phyloP scores from a whole-genome alignment of 192 early-diverging fungal genomes.

The Coemansia sp. region DNA sequence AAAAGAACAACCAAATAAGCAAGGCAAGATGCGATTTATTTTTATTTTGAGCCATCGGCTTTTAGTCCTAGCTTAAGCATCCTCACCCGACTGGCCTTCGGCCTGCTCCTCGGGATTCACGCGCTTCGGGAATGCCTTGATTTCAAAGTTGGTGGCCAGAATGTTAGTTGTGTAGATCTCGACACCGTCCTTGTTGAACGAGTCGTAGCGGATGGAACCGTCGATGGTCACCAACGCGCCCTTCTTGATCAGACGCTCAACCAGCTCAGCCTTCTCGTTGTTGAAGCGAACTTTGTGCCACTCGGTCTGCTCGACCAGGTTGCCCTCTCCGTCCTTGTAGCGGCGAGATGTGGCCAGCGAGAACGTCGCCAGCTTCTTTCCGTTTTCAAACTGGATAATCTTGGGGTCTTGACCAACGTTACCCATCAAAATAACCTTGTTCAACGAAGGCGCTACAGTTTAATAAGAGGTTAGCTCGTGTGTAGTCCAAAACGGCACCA shows the following conservation, averaged over 20 bases:
- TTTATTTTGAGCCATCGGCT: no score
- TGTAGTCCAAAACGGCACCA: background rate
- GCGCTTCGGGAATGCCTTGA: constrained; percentile 41
- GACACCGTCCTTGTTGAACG: constrained; percentile 63
- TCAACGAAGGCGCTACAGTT: constrained; percentile 35
- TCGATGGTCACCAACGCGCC: constrained; percentile 66
- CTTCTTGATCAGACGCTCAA: constrained; percentile 53
- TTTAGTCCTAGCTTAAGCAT: no score
- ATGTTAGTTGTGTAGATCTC: constrained; percentile 54
- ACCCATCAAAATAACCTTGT: constrained; percentile 68
- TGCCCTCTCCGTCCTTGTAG: constrained; percentile 63
- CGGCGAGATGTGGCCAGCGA: constrained; percentile 65
- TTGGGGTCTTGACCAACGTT: constrained; percentile 64
- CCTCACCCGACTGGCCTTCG: no score
- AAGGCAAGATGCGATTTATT: no score
- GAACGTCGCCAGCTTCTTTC: constrained; percentile 56
- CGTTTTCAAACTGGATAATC: constrained; percentile 39
- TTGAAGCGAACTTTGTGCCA: constrained; percentile 64
- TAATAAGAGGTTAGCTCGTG: background rate
- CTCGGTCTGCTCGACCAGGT: constrained; percentile 65
- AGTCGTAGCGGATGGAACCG: constrained; percentile 62
- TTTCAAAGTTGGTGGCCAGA: constrained; percentile 20
- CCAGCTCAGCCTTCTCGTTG: constrained; percentile 27
- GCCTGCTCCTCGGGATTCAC: constrained; percentile 9
- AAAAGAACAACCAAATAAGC: no score